Conservation (phyloP, 2,329 filamentous ascomycete genomes). For the Paramyrothecium sp. region DNA sequence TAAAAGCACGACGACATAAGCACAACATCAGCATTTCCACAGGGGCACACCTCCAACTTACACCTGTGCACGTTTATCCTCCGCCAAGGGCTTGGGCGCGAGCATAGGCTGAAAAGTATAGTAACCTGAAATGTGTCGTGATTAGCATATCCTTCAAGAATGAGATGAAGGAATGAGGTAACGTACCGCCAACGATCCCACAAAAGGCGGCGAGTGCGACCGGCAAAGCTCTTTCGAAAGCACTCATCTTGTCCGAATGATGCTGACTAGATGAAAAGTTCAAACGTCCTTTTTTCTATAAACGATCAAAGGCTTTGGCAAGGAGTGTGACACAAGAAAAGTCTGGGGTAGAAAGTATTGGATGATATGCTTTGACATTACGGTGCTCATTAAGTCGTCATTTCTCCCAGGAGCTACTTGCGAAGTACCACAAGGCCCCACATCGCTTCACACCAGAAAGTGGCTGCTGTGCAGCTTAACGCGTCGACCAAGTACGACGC, state of each 20-base stretch:
- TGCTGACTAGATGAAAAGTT: no score
- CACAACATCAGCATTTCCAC: background rate
- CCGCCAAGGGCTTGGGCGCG: slow-evolving; percentile 16
- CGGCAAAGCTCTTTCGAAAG: slow-evolving; percentile 31
- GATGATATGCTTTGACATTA: no score
- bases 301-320: no score
- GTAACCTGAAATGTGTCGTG: slow-evolving; percentile 21
- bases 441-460: no score
- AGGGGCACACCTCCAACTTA: slow-evolving; percentile 3
- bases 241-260: slow-evolving; percentile 23
- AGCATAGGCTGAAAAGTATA: slow-evolving; percentile 37
- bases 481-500: slow-evolving; percentile 12
- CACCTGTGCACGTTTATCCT: slow-evolving; percentile 9
- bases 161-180: background rate
- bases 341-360: no score
- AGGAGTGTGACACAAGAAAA: no score
- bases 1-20: background rate
- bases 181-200: slow-evolving; percentile 34
- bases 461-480: no score
- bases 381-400: no score
- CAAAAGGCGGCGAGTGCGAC: slow-evolving; percentile 33
- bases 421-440: no score
- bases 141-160: background rate
- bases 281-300: no score
- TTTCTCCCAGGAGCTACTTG: no score